phyloP scores from a whole-genome alignment of 805 yeast genomes.

The Debaryomyces castellii region DNA sequence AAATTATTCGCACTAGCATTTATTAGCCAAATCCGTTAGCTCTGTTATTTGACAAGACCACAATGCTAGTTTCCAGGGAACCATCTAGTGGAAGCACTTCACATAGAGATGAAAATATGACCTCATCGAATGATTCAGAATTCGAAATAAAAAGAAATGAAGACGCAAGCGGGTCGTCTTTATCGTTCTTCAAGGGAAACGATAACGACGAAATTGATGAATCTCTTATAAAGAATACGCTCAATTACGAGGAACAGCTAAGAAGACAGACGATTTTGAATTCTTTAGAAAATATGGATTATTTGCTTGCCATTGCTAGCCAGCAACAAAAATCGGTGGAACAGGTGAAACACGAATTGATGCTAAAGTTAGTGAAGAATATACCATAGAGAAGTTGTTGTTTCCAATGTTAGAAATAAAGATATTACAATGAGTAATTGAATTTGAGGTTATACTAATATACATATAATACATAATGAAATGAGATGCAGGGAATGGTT shows the following conservation, averaged over 20 bases:
- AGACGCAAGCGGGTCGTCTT: not conserved
- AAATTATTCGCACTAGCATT: not conserved
- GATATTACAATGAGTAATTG: too few species aligned
- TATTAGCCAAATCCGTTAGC: not conserved
- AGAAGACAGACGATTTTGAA: conserved; percentile 36
- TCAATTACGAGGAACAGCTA: conserved; percentile 25
- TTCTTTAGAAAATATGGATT: conserved; percentile 40
- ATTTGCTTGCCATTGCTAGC: conserved; percentile 35
- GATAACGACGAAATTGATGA: not conserved
- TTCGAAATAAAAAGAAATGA: not conserved
- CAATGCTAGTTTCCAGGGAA: not conserved
- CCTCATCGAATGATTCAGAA: not conserved
- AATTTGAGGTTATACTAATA: not conserved
- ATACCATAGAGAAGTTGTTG: not conserved
- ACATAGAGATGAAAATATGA: not conserved
- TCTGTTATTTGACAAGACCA: not conserved
- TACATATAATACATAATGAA: not conserved
- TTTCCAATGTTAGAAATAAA: too few species aligned
- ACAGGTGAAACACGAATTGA: conserved; percentile 41
- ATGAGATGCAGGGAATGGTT: not conserved
- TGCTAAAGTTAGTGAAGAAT: conserved; percentile 21
- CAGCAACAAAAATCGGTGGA: conserved; percentile 45
- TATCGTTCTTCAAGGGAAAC: not conserved
- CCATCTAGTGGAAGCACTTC: not conserved
- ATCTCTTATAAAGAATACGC: conserved; percentile 5